Evolutionary conservation across 2,329 filamentous ascomycete species (phyloP).

Genomic region (Aspergillus texensis): DNA sequence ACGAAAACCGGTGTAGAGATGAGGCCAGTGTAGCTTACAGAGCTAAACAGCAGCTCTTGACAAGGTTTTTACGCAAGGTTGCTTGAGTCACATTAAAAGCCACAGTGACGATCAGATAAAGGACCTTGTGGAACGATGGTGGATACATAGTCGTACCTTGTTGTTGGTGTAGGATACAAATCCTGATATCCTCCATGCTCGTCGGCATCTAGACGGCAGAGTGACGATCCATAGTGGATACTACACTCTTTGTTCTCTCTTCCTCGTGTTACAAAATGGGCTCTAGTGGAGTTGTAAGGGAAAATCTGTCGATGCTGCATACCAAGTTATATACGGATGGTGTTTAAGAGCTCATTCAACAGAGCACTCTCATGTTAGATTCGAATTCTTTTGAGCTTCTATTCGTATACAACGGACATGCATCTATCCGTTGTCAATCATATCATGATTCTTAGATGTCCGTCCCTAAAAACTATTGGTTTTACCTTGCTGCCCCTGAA

Average conservation of each 20-base stretch:
- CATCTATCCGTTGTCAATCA: not conserved
- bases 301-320: too few species aligned
- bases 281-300: too few species aligned
- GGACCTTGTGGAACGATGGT: not conserved
- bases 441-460: not conserved
- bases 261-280: too few species aligned
- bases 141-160: not conserved
- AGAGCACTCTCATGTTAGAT: too few species aligned
- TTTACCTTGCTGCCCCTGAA: not conserved
- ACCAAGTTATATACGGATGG: too few species aligned
- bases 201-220: not conserved
- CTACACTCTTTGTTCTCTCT: not conserved
- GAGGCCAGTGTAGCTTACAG: not conserved
- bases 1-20: not conserved
- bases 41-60: not conserved
- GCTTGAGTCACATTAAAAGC: not conserved
- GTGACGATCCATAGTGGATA: not conserved
- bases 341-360: too few species aligned
- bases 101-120: not conserved
- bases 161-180: not conserved
- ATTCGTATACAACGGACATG: accelerated
- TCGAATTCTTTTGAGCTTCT: not conserved
- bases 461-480: not conserved
- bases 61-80: too few species aligned
- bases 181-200: accelerated